Percentiles rank a stretch among this genome's conserved stretches.
Evolutionary conservation across 768 basidiomycete species (phyloP).

Genomic region (Macrolepiota fuliginosa): DNA sequence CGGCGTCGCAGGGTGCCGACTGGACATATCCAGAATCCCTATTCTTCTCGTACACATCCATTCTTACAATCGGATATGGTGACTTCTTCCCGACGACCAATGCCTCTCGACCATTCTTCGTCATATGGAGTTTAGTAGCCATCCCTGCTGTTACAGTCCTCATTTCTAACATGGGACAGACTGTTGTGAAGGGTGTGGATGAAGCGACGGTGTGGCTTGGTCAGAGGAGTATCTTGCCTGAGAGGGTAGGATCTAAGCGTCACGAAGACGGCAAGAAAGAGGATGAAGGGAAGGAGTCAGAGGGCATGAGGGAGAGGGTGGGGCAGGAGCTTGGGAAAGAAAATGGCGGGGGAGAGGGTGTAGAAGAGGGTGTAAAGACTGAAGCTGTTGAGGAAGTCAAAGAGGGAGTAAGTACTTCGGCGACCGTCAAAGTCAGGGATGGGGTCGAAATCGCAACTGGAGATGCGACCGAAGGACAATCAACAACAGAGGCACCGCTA

Average conservation of each 20-base stretch:
- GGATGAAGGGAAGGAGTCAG: neutral
- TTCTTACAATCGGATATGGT: slow-evolving; percentile 41
- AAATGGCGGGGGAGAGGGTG: too few species aligned
- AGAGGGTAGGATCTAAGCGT: slow-evolving; percentile 10
- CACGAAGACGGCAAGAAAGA: neutral
- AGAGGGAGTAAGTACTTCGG: too few species aligned
- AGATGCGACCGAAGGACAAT: too few species aligned
- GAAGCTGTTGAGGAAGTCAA: too few species aligned
- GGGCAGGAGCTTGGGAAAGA: too few species aligned
- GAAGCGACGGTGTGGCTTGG: slow-evolving; percentile 30
- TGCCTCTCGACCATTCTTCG: slow-evolving; percentile 39
- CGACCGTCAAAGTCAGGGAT: too few species aligned
- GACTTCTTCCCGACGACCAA: slow-evolving; percentile 34
- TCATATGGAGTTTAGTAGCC: slow-evolving; percentile 39
- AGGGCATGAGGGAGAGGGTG: neutral
- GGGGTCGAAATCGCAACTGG: too few species aligned
- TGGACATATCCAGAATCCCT: slow-evolving; percentile 37
- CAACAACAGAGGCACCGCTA: too few species aligned
- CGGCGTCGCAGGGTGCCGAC: slow-evolving; percentile 12
- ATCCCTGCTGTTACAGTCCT: slow-evolving; percentile 40
- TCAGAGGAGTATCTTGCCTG: slow-evolving; percentile 25
- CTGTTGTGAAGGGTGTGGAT: slow-evolving; percentile 38
- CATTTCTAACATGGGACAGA: slow-evolving; percentile 43
- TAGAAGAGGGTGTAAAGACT: too few species aligned
- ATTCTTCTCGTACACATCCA: slow-evolving; percentile 37